Base-by-base conservation (phyloP, 345 rosid species). In the Brassica rapa region DNA sequence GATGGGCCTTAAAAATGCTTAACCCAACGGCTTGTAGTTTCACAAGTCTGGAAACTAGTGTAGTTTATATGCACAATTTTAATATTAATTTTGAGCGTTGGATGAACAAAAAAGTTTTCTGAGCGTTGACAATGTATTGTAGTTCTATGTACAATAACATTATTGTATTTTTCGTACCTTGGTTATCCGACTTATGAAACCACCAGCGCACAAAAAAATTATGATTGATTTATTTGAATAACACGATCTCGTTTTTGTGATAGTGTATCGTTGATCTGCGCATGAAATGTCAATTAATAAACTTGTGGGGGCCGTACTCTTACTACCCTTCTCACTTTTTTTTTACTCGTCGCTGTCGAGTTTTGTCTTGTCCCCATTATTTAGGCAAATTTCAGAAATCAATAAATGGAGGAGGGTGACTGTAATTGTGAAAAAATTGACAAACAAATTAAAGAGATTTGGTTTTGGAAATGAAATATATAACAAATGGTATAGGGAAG, bases 341-440 rank as follows among this genome's bases (percentile, higher is more conserved):
- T 62, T 62, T 11, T 4, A 64, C 70, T 77, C 59, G 66, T 70
- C 66, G 8, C 81, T 71, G 55, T 77, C 76, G 66, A 77, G 74
- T 64, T 77, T 77, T 77, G 81, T 71, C 25, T 11, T 71, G 81
- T 77, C 76, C 49, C 76, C 76, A 64, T 62, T 71, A 27, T 33
- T 70, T 35, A 32, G 65, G 70, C 65, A 71, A 70, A 49, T 70
- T 53, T 51, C 75, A 77, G 80, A 68, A 68, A 70, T 19, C 70
- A 77, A 53, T 77, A 70, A 77, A 77, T 77, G 41, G 75, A 24
- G 41, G 70, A 61, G 5, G 39, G 63, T 68, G 70, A 62, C 14
- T 77, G 56, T 70, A 63, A 53, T 25, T 70, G 71, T 77, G 60
- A 64, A 77, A 70, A 62, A 70, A 69, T 76, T 49, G 70, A 69